Evolutionary conservation across 2,329 filamentous ascomycete species (phyloP).

Genomic region (Phyllosticta citribraziliensis): DNA sequence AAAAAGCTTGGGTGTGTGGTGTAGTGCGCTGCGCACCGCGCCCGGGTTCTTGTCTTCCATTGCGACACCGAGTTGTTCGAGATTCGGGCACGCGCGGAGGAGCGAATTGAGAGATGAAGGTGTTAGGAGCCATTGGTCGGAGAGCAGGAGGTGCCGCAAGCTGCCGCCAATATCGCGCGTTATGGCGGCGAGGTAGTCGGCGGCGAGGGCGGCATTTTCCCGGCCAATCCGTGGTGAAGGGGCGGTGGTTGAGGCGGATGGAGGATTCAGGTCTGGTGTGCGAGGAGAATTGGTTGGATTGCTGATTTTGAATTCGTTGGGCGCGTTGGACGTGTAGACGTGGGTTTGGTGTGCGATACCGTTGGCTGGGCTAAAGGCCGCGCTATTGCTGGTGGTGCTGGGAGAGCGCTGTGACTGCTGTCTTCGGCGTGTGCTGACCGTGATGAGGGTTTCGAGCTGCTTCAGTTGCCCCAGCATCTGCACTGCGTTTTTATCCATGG

Average conservation of each 20-base stretch:
- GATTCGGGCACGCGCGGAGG: slow-evolving; percentile 44
- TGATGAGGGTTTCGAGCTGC: slow-evolving; percentile 43
- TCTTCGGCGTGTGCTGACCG: slow-evolving; percentile 34
- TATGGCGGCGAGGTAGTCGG: slow-evolving; percentile 42
- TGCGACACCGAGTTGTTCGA: slow-evolving; percentile 49
- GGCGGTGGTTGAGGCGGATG: not conserved
- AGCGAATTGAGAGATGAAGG: slow-evolving; percentile 40
- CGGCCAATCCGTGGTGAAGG: slow-evolving; percentile 3
- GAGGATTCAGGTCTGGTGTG: slow-evolving; percentile 11
- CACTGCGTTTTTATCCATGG: slow-evolving; percentile 35
- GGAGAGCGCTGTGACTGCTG: slow-evolving; percentile 15
- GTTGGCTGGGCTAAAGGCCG: slow-evolving; percentile 14
- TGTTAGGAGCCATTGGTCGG: slow-evolving; percentile 45
- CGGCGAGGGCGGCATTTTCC: slow-evolving; percentile 18
- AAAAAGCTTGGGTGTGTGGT: slow-evolving; percentile 29
- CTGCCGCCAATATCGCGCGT: slow-evolving; percentile 41
- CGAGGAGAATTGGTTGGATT: slow-evolving; percentile 16
- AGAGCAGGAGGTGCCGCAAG: slow-evolving; percentile 47
- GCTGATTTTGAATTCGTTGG: slow-evolving; percentile 12
- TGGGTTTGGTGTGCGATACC: not conserved
- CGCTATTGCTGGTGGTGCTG: slow-evolving; percentile 22
- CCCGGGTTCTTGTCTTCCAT: slow-evolving; percentile 43
- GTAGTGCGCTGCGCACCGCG: slow-evolving; percentile 25
- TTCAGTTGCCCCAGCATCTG: slow-evolving; percentile 33
- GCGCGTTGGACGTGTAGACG: not conserved